phyloP scores from a whole-genome alignment of 2,329 filamentous ascomycete species.

The Aspergillus pseudonomiae region DNA sequence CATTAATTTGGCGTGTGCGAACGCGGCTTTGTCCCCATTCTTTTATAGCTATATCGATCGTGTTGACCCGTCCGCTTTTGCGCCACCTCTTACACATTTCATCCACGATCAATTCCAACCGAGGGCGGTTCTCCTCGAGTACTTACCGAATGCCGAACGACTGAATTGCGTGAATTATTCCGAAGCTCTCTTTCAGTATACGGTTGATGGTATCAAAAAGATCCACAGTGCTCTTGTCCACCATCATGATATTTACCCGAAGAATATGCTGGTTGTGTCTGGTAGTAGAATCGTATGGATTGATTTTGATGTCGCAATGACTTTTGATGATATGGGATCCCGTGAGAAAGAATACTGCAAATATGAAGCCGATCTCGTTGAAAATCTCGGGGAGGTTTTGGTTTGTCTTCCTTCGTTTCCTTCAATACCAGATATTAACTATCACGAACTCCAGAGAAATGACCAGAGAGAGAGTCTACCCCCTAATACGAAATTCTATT shows the following conservation, averaged over 20 bases:
- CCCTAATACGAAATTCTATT: conserved; percentile 17
- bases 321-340: conserved; percentile 14
- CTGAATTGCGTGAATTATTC: conserved; percentile 28
- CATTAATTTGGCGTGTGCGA: conserved; percentile 19
- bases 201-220: conserved; percentile 23
- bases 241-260: conserved; percentile 21
- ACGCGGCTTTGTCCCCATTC: conserved; percentile 21
- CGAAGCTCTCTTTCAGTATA: conserved; percentile 16
- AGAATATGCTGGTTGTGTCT: conserved; percentile 29
- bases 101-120: conserved; percentile 21
- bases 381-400: conserved; percentile 16
- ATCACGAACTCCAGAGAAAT: conserved; percentile 7
- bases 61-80: background rate
- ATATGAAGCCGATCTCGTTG: conserved; percentile 14
- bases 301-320: conserved; percentile 30
- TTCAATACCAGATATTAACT: conserved; percentile 11
- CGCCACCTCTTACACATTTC: conserved; percentile 11
- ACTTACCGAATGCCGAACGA: conserved; percentile 25
- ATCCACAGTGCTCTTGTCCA: conserved; percentile 26
- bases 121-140: conserved; percentile 30
- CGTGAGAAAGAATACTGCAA: conserved; percentile 12
- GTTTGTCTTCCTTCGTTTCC: conserved; percentile 9
- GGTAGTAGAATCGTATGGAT: conserved; percentile 25
- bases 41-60: conserved; percentile 3
- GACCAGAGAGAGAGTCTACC: conserved; percentile 11